A percentile compares a stretch with the other conserved stretches of the same genome.
These are phyloP conservation scores for Phaeolepiota aurea DNA, from an alignment of 768 basidiomycete genomes.

Conservation along the genomic window DNA sequence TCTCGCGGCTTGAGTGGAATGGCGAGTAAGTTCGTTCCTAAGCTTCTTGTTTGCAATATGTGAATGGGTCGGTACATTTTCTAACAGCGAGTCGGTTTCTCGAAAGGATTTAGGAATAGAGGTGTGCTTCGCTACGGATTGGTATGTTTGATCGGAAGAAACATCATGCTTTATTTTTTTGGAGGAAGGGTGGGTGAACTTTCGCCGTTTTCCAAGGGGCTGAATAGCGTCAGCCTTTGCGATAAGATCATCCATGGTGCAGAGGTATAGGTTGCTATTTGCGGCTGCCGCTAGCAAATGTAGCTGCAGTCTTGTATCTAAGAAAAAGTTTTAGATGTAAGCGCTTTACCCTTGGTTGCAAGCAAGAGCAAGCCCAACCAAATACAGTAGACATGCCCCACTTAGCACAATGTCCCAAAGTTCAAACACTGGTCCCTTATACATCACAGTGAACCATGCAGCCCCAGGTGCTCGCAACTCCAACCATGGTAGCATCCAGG, in stretches of 20 bases:
- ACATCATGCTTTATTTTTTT: constrained; percentile 11
- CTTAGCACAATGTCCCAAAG: neutral
- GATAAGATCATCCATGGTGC: constrained; percentile 64
- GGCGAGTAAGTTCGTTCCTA: constrained; percentile 55
- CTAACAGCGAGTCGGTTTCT: constrained; percentile 34
- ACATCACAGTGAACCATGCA: too few relatives aligned
- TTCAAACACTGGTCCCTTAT: too few relatives aligned
- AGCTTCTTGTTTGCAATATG: constrained; percentile 74
- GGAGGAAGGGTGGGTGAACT: constrained; percentile 12
- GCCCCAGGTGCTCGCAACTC: too few relatives aligned
- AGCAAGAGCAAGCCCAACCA: too few relatives aligned
- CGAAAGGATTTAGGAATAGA: constrained; percentile 64
- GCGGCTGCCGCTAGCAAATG: too few relatives aligned
- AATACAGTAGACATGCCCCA: too few relatives aligned
- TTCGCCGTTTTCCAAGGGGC: constrained; percentile 38
- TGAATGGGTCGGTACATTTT: constrained; percentile 37
- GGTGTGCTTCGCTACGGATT: constrained; percentile 52
- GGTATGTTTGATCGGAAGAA: constrained; percentile 39
- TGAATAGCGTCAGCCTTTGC: constrained; percentile 57
- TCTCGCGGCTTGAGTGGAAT: constrained; percentile 55
- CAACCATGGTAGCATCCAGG: too few relatives aligned
- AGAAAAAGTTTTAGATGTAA: too few relatives aligned
- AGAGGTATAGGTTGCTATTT: too few relatives aligned
- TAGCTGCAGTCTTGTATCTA: too few relatives aligned
- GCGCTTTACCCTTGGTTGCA: too few relatives aligned